A percentile compares a stretch with the other conserved stretches of the same genome.
Evolutionary conservation across 495 filamentous ascomycete species (phyloP).

Genomic region (Aspergillus biplanus): DNA sequence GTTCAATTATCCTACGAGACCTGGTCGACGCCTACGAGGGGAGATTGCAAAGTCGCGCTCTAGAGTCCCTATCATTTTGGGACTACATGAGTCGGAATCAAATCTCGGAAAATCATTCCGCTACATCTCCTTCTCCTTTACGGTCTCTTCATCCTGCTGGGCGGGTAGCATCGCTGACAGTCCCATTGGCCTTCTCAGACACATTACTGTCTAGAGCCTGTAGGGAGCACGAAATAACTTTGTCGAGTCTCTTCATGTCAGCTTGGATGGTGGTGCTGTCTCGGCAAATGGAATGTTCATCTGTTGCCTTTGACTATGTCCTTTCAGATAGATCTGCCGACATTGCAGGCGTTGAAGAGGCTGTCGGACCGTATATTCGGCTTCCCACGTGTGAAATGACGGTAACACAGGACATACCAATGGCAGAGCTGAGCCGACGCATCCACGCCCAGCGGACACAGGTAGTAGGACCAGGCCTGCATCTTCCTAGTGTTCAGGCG

Average conservation of each 20-base stretch:
- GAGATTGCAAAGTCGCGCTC: background rate
- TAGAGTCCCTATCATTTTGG: conserved; percentile 4
- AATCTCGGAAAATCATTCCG: background rate
- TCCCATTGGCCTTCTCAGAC: background rate
- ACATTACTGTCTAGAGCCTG: background rate
- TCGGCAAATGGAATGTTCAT: background rate
- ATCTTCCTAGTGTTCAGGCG: conserved; percentile 5
- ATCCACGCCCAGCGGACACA: conserved; percentile 12
- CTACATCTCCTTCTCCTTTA: background rate
- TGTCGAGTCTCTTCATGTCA: conserved; percentile 16
- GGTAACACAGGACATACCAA: background rate
- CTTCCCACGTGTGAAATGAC: conserved; percentile 2
- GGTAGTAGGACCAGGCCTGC: background rate
- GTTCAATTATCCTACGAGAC: conserved; percentile 13
- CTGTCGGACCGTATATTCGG: conserved; percentile 13
- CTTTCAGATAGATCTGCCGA: conserved; percentile 7
- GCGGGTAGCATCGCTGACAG: conserved; percentile 4
- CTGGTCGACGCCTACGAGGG: conserved; percentile 11
- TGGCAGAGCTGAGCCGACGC: background rate
- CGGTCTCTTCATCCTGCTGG: background rate
- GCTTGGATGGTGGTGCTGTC: conserved; percentile 7
- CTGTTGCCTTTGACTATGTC: conserved; percentile 12
- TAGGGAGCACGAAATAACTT: conserved; percentile 11
- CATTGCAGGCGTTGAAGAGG: conserved; percentile 4
- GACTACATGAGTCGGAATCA: conserved; percentile 6